These are phyloP conservation scores for Rhynchospora pubera DNA, from an alignment of 176 grass and related monocot genomes.

Conservation along the genomic window DNA sequence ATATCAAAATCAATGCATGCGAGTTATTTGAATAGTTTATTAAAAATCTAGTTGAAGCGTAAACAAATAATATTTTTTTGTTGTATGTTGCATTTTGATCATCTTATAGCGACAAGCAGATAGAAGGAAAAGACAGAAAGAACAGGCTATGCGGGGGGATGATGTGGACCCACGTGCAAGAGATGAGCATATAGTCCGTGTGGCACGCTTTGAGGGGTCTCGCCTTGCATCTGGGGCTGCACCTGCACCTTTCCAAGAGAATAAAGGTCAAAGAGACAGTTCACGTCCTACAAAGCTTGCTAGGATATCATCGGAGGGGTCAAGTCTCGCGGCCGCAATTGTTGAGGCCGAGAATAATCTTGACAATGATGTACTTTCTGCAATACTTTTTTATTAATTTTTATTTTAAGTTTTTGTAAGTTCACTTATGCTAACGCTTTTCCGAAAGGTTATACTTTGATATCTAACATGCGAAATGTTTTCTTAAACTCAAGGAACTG, in stretches of 20 bases:
- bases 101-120: constrained; percentile 78
- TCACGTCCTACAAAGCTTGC: constrained; percentile 40
- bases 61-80: constrained; percentile 3
- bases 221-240: constrained; percentile 74
- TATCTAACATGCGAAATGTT: no score
- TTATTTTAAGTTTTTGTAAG: not conserved
- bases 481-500: constrained; percentile 32
- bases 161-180: constrained; percentile 76
- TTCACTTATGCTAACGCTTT: not conserved
- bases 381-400: not conserved
- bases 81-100: constrained; percentile 15
- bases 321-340: constrained; percentile 64
- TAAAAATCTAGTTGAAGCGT: not conserved
- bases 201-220: constrained; percentile 74
- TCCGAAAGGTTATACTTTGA: no score
- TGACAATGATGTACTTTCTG: constrained; percentile 46
- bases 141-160: constrained; percentile 66
- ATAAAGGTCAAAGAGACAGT: constrained; percentile 23
- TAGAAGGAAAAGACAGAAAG: constrained; percentile 76
- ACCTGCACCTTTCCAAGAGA: constrained; percentile 60
- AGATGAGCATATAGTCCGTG: constrained; percentile 67
- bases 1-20: not conserved
- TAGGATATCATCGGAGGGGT: constrained; percentile 40
- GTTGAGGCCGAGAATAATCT: constrained; percentile 85
- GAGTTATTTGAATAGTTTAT: constrained; percentile 8